Evolutionary conservation across 306 rosid species (phyloP).

Genomic region (Cicer pinnatifidum): DNA sequence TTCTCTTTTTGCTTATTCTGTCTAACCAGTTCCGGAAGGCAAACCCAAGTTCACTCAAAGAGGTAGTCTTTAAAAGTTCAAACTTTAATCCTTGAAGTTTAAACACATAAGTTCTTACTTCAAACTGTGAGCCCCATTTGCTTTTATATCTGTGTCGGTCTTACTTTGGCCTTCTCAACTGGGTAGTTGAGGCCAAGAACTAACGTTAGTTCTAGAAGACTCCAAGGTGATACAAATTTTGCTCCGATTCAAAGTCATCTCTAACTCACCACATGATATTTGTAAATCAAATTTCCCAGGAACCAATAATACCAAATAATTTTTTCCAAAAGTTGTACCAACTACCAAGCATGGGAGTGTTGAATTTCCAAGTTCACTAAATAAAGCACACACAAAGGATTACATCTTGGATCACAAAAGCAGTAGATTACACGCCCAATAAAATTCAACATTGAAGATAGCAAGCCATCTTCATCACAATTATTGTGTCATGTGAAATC

Average conservation of each 20-base stretch:
- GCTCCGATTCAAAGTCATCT: neutral
- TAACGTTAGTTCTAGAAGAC: conserved; percentile 45
- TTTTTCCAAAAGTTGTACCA: neutral
- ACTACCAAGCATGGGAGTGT: neutral
- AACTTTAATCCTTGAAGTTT: neutral
- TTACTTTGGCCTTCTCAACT: conserved; percentile 3
- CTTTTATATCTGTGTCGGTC: neutral
- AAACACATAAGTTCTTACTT: neutral
- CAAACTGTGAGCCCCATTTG: neutral
- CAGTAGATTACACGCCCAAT: neutral
- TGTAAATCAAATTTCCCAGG: neutral
- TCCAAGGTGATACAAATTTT: conserved; percentile 53
- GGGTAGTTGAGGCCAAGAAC: conserved; percentile 57
- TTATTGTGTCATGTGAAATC: neutral
- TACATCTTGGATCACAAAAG: neutral
- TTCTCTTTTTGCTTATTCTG: neutral
- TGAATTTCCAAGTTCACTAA: neutral
- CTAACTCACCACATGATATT: neutral
- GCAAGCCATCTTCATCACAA: conserved; percentile 21
- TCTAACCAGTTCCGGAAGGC: conserved; percentile 37
- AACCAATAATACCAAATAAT: neutral
- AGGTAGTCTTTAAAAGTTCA: conserved; percentile 32
- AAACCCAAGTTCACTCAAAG: conserved; percentile 40
- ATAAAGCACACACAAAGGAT: neutral
- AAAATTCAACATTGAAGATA: conserved; percentile 1